Evolutionary conservation across 1,284 basidiomycete genomes (phyloP), one percentile per base, ranked within the genome.

Genomic region (Cryptococcus hybrid): DNA sequence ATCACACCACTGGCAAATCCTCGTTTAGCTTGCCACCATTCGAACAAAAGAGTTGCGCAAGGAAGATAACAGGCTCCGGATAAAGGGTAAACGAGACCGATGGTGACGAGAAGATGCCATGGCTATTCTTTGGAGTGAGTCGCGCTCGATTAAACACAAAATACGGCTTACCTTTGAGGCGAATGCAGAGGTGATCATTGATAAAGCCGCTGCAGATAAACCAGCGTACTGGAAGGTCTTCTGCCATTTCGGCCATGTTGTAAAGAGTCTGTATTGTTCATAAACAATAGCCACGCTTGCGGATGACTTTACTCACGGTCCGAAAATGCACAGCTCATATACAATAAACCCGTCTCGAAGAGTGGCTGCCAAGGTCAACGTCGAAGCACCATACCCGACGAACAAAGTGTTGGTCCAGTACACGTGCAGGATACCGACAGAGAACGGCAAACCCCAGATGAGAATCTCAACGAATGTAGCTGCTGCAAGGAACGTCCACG

Each of bases 1-100:
- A 77, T 69, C 54, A 77, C 70, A 0, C 74, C 76, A 0, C 67
- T 62, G 3, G 77, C 78, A 3, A 78, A 56, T 13, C 78, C 78
- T 43, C 76, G 65, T 38, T 67, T 61, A 2, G 55, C 61, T 35
- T 68, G 63, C 63, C 75, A 79, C 76, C 76, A 78, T 48, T 76
- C 71, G 61, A 75, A 77, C 9, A 78, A 52, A n/a, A 76, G 59
- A 3, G 71, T 74, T 1, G 73, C 75, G 51, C 74, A 73, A 2
- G 77, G 76, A 35, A 79, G 60, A 60, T 77, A 79, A 18, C 62
- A 56, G 1, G 71, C 74, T 69, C 69, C 67, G 3, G 68, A 64
- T 35, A 75, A 61, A 3, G 77, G 73, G 51, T 77, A 79, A 47
- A 77, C 55, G 43, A 69, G 43, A 11, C 77, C 76, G n/a, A 77